Evolutionary conservation across 2,329 filamentous ascomycete species (phyloP).

Genomic region (Penicillium sp.): DNA sequence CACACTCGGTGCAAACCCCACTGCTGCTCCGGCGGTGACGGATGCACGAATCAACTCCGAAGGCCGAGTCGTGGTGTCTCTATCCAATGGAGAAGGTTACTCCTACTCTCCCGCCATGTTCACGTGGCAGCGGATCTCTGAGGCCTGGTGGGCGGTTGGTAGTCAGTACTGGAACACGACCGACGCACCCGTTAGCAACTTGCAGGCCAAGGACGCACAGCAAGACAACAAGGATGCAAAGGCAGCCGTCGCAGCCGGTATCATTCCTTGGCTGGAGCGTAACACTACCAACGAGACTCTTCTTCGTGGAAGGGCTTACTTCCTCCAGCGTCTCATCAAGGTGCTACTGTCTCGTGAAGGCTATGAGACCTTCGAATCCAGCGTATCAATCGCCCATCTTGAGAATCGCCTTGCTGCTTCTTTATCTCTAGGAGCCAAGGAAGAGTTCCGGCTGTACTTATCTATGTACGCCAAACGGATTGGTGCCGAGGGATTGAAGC

Average conservation of each 20-base stretch:
- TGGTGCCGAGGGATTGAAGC: constrained; percentile 81
- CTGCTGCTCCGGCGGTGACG: constrained; percentile 79
- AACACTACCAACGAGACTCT: constrained; percentile 93
- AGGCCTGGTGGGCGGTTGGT: constrained; percentile 96
- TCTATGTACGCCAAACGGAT: constrained; percentile 97
- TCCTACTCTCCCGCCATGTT: constrained; percentile 84
- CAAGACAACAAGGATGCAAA: constrained; percentile 52
- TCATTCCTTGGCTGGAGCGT: constrained; percentile 89
- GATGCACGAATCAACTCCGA: constrained; percentile 88
- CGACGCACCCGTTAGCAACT: constrained; percentile 80
- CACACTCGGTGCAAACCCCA: constrained; percentile 75
- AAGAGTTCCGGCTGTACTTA: constrained; percentile 94
- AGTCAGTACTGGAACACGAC: constrained; percentile 99
- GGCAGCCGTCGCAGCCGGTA: constrained; percentile 75
- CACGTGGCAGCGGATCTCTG: constrained; percentile 92
- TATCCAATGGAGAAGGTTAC: constrained; percentile 94
- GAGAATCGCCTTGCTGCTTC: constrained; percentile 94
- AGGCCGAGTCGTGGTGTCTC: constrained; percentile 82
- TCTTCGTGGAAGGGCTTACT: constrained; percentile 87
- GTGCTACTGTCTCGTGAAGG: constrained; percentile 83
- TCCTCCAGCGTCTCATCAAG: constrained; percentile 89
- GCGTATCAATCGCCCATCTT: constrained; percentile 88
- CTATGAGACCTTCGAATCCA: constrained; percentile 88
- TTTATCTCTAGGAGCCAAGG: constrained; percentile 77
- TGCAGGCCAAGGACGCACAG: constrained; percentile 71